Conservation (phyloP, 2,329 filamentous ascomycete species). For the Verticillium zaregamsianum region DNA sequence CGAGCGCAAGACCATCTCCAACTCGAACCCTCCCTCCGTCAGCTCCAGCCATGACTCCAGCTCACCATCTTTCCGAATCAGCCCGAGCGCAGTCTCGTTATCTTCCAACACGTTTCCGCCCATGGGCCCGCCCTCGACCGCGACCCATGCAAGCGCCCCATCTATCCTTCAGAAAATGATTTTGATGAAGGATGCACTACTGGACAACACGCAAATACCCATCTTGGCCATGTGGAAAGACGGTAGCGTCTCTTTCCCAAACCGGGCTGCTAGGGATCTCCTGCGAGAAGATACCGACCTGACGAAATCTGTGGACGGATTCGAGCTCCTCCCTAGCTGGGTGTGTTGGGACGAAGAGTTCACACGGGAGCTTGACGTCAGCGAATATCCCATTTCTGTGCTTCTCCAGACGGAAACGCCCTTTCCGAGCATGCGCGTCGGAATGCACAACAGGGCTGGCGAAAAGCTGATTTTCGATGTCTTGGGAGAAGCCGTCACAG, state of each 20-base stretch:
- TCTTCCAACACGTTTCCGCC: slow-evolving; percentile 61
- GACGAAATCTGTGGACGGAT: slow-evolving; percentile 37
- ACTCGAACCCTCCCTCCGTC: slow-evolving; percentile 41
- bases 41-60: slow-evolving; percentile 43
- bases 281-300: slow-evolving; percentile 38
- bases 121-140: slow-evolving; percentile 57
- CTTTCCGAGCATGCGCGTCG: slow-evolving; percentile 57
- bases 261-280: slow-evolving; percentile 58
- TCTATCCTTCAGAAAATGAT: slow-evolving; percentile 70
- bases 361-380: slow-evolving; percentile 46
- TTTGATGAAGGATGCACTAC: slow-evolving; percentile 70
- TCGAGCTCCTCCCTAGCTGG: slow-evolving; percentile 57
- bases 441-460: slow-evolving; percentile 52
- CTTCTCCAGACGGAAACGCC: slow-evolving; percentile 58
- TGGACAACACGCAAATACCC: slow-evolving; percentile 71
- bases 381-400: slow-evolving; percentile 64
- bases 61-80: slow-evolving; percentile 38
- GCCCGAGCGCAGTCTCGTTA: slow-evolving; percentile 49
- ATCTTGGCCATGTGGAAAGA: slow-evolving; percentile 81
- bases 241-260: slow-evolving; percentile 68
- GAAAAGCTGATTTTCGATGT: slow-evolving; percentile 59
- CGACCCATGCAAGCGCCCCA: slow-evolving; percentile 51
- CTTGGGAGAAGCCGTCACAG: slow-evolving; percentile 62
- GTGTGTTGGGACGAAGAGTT: slow-evolving; percentile 65
- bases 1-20: slow-evolving; percentile 38